A percentile compares a stretch with the other conserved stretches of the same genome.
phyloP scores from a whole-genome alignment of 1,284 basidiomycete genomes.

The Pyrrhoderma lamaoense region DNA sequence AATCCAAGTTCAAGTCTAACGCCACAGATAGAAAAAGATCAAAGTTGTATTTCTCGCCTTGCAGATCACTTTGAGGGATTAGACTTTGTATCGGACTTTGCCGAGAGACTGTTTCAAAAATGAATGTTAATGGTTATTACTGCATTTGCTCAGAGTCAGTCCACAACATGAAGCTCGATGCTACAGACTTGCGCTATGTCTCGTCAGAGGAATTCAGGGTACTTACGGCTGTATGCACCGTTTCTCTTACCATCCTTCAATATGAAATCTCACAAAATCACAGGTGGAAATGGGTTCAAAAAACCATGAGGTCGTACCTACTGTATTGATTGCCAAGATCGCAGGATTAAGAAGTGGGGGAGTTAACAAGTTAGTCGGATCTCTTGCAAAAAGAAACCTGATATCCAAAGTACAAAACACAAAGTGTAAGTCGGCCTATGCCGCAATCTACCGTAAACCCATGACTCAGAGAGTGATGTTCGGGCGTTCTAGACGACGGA shows the following conservation, averaged over 20 bases:
- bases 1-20: too few relatives aligned
- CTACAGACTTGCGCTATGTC: conserved; percentile 91
- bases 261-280: background rate
- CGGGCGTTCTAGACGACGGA: conserved; percentile 73
- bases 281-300: conserved; percentile 97
- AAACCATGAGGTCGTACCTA: conserved; percentile 95
- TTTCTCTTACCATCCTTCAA: conserved; percentile 1
- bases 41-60: background rate
- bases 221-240: conserved; percentile 73
- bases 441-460: background rate
- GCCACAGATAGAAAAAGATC: too few relatives aligned
- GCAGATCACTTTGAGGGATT: conserved; percentile 1
- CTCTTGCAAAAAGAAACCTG: conserved; percentile 86
- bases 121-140: background rate
- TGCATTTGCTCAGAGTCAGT: too few relatives aligned
- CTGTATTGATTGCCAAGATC: conserved; percentile 83
- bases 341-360: conserved; percentile 87
- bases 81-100: background rate
- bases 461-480: background rate
- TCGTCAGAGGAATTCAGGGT: conserved; percentile 92
- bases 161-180: conserved; percentile 81
- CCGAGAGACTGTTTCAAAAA: background rate
- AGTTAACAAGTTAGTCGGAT: conserved; percentile 88
- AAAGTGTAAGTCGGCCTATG: conserved; percentile 71
- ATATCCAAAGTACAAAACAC: conserved; percentile 87